Percentiles rank a stretch among this genome's conserved stretches.
phyloP scores from a whole-genome alignment of 352 stramenopile genomes.

The Phytophthora rubi region DNA sequence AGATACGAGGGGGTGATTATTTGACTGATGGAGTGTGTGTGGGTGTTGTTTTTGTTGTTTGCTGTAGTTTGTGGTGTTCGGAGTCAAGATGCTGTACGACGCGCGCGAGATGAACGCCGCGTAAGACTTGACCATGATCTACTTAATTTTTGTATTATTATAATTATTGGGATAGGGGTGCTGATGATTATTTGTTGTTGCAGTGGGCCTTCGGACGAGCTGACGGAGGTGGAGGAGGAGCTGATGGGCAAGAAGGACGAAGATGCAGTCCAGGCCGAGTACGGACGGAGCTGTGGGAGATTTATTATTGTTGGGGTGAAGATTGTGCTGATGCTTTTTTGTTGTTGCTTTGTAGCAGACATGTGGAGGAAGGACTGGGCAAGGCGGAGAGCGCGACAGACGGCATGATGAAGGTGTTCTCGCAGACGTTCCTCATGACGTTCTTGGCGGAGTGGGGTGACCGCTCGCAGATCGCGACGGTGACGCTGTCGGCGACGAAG shows the following conservation, averaged over 20 bases:
- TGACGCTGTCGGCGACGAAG: constrained; percentile 97
- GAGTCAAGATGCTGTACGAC: constrained; percentile 93
- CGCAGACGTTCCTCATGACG: constrained; percentile 97
- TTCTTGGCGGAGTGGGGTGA: constrained; percentile 99
- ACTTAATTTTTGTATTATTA: too few relatives aligned
- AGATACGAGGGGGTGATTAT: not conserved
- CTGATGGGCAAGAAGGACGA: constrained; percentile 86
- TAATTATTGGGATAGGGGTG: not conserved
- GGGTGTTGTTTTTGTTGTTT: constrained; percentile 7
- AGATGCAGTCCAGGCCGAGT: constrained; percentile 54
- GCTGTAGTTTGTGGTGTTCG: constrained; percentile 97
- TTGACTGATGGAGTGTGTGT: not conserved
- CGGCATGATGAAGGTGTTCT: constrained; percentile 89
- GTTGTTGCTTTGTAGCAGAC: constrained; percentile 16
- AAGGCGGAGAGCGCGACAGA: constrained; percentile 43
- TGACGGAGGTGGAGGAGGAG: constrained; percentile 86
- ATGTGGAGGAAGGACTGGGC: constrained; percentile 36
- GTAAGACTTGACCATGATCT: constrained; percentile 37
- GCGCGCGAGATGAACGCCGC: constrained; percentile 81
- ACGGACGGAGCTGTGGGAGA: constrained; percentile 12
- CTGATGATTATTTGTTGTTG: constrained; percentile 1
- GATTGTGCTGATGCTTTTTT: not conserved
- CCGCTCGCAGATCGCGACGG: constrained; percentile 98
- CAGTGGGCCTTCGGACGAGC: constrained; percentile 80
- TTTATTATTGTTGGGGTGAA: not conserved